Evolutionary conservation across 192 early-diverging fungal genomes (phyloP).

Genomic region (Podochytrium sp.): DNA sequence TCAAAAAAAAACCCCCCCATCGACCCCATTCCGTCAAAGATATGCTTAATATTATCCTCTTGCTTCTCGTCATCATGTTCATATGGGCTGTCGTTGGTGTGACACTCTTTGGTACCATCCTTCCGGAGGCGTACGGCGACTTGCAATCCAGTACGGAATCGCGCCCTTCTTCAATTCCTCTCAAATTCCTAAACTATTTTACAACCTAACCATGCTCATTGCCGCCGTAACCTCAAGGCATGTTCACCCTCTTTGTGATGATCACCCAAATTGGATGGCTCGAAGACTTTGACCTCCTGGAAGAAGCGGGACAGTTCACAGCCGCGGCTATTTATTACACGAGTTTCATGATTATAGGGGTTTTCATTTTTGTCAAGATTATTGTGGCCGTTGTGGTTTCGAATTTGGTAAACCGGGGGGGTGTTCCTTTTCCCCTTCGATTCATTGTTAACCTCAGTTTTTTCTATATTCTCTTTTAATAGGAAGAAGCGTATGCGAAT

Average conservation of each 20-base stretch:
- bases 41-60: slow-evolving; percentile 45
- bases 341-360: slow-evolving; percentile 41
- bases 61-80: slow-evolving; percentile 43
- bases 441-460: neutral
- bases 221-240: neutral
- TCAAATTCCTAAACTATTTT: neutral
- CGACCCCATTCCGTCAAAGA: slow-evolving; percentile 22
- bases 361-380: slow-evolving; percentile 49
- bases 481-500: slow-evolving; percentile 37
- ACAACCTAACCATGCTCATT: neutral
- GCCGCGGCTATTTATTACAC: slow-evolving; percentile 42
- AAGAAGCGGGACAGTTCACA: slow-evolving; percentile 39
- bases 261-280: slow-evolving; percentile 49
- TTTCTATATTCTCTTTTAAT: neutral
- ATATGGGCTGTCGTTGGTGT: slow-evolving; percentile 48
- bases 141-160: slow-evolving; percentile 22
- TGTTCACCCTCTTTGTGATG: slow-evolving; percentile 44
- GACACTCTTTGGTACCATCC: slow-evolving; percentile 39
- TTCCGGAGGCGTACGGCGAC: slow-evolving; percentile 36
- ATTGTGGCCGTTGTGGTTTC: slow-evolving; percentile 53
- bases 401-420: slow-evolving; percentile 46
- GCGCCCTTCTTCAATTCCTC: too few relatives aligned
- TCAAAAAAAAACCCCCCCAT: neutral
- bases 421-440: too few relatives aligned
- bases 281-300: slow-evolving; percentile 30